Evolutionary conservation across 768 basidiomycete genomes (phyloP), one percentile per base, ranked within the genome.

Genomic region (Suillus alpinus): DNA sequence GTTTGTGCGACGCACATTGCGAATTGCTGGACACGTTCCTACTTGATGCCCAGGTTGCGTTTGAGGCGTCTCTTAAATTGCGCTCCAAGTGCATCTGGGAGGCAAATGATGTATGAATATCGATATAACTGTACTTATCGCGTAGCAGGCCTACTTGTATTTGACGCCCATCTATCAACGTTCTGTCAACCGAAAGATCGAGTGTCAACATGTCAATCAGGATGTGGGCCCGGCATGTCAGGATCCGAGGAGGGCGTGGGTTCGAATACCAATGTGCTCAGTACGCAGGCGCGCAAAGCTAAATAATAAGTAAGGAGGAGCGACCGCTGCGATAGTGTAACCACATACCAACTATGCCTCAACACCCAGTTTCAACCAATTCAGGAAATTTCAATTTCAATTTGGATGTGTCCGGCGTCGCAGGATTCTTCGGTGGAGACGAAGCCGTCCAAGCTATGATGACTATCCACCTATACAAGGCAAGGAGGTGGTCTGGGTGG

Each of bases 401-500:
- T 23, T 63, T 76, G 16, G 68, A 73, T 55, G 31, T 57, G 37
- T 61, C 67, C 8, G 74, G 73, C 14, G 68, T 75, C 16, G 72
- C 68, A 4, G 74, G 70, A 4, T 66, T 77, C 32, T 68, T 77
- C 4, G 75, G 76, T 37, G 75, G 76, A 2, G 61, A 72, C 16
- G 63, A 66, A 29, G 76, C 74, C 0, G 65, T 68, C 9, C 65
- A 74, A 26, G 76, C 75, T 13, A 66, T 75, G 32, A 60, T 64
- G 47, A 69, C 71, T 1, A 71, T 77, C n/a, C 75, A 75, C 39
- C 9, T 76, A 23, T 69, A 69, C 60, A 41, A 65, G 31, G 66
- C 68, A 23, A 69, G 72, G 55, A 68, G 63, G 26, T 75, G 71
- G 75, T 62, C 64, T 1, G 75, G 75, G 40, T 77, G 73, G 73